Conservation (phyloP, 345 rosid species). For the Pistacia vera region DNA sequence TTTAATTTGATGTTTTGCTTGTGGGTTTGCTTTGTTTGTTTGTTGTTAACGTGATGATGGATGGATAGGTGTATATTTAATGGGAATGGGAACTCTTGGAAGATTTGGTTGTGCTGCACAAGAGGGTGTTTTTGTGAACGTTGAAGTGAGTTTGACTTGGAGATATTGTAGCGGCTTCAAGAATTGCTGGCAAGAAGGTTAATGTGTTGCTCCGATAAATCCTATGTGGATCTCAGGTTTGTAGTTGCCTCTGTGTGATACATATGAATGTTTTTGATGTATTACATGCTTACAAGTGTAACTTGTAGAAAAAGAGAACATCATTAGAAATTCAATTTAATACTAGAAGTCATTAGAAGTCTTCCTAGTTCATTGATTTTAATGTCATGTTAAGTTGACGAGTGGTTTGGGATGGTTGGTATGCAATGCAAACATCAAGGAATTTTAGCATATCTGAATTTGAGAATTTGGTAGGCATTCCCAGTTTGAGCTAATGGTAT, state of each 20-base stretch:
- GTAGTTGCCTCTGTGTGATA: neutral
- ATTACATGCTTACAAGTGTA: neutral
- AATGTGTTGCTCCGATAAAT: slow-evolving; percentile 95
- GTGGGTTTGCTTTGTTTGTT: neutral
- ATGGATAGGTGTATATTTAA: slow-evolving; percentile 83
- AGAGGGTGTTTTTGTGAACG: slow-evolving; percentile 92
- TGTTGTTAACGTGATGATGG: neutral
- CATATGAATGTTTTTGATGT: neutral
- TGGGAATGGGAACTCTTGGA: slow-evolving; percentile 91
- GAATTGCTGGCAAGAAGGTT: slow-evolving; percentile 82
- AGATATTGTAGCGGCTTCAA: slow-evolving; percentile 83
- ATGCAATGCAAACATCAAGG: neutral
- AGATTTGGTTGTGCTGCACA: slow-evolving; percentile 92
- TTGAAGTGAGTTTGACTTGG: slow-evolving; percentile 97
- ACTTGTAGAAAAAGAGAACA: neutral
- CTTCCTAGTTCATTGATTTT: neutral
- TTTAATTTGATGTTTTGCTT: neutral
- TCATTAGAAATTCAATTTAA: neutral
- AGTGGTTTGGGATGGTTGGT: neutral
- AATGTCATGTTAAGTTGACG: neutral
- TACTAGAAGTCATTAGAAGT: neutral
- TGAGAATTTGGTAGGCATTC: neutral
- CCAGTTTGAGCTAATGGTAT: neutral
- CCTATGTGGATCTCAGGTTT: slow-evolving; percentile 98
- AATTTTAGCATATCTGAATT: neutral